These are phyloP conservation scores for Pestalotiopsis sp. DNA, from an alignment of 2,329 filamentous ascomycete species.

Conservation along the genomic window DNA sequence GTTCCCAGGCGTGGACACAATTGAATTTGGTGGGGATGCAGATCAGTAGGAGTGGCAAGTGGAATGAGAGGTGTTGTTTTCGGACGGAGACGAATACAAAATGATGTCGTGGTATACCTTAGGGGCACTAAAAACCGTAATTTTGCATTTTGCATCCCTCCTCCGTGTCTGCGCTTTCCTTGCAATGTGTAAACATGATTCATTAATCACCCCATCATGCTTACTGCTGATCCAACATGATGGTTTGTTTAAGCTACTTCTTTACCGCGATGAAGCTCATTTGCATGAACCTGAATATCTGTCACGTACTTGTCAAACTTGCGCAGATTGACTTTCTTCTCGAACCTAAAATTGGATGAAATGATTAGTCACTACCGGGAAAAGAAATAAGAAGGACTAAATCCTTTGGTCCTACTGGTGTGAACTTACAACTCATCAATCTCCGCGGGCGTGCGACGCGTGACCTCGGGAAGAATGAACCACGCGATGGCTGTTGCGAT, in stretches of 20 bases:
- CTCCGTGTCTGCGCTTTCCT: not conserved
- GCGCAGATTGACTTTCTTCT: constrained; percentile 12
- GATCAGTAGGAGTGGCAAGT: too few species aligned
- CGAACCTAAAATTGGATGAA: not conserved
- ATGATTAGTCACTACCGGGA: not conserved
- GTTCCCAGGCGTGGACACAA: too few species aligned
- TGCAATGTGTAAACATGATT: not conserved
- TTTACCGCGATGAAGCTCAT: constrained; percentile 3
- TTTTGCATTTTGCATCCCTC: not conserved
- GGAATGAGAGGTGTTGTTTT: too few species aligned
- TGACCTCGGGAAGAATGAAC: constrained; percentile 10
- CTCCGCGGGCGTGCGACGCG: constrained; percentile 5
- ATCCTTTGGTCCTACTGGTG: not conserved
- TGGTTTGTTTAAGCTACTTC: not conserved
- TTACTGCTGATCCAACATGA: not conserved
- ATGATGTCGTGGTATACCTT: too few species aligned
- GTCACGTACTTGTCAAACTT: constrained; percentile 11
- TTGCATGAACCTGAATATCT: constrained; percentile 1
- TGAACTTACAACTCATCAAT: constrained; percentile 10
- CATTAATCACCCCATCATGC: not conserved
- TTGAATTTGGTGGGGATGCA: too few species aligned
- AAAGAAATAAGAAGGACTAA: not conserved
- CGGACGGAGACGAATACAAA: too few species aligned
- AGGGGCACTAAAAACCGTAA: not conserved
- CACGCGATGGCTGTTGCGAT: constrained; percentile 1